Conservation (phyloP, 352 stramenopile genomes). For the Globisporangium splendens region DNA sequence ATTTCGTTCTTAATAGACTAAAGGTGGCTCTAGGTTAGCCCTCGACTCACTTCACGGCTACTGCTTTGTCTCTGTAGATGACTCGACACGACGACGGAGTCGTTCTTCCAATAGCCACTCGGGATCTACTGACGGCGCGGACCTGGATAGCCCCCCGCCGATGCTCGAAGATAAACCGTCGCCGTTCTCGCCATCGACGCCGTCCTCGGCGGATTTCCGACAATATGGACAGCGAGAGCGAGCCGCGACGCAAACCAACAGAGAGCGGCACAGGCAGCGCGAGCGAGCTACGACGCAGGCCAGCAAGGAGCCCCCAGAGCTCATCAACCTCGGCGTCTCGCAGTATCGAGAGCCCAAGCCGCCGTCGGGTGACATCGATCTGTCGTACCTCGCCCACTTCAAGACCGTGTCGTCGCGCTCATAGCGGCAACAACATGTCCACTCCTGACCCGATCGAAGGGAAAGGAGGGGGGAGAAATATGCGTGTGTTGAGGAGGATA, state of each 20-base stretch:
- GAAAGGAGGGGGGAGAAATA: not conserved
- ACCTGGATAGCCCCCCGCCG: constrained; percentile 2
- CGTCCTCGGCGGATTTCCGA: not conserved
- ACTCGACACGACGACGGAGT: constrained; percentile 10
- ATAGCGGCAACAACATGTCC: constrained; percentile 1
- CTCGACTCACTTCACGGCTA: no score
- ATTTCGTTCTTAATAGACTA: no score
- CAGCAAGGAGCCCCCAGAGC: not conserved
- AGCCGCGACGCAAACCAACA: no score
- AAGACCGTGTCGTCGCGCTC: constrained; percentile 9
- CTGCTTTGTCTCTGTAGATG: not conserved
- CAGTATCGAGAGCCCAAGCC: constrained; percentile 3
- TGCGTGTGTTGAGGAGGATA: no score
- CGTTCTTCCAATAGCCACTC: constrained; percentile 6
- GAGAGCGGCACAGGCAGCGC: no score
- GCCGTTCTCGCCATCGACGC: not conserved
- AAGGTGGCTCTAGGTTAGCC: no score
- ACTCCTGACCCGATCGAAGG: constrained; percentile 1
- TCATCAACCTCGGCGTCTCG: constrained; percentile 13
- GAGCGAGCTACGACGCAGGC: no score
- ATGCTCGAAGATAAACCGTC: constrained; percentile 9
- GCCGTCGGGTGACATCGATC: constrained; percentile 2
- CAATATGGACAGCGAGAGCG: no score
- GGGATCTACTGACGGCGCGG: not conserved
- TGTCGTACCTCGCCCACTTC: constrained; percentile 17